Evolutionary conservation across 306 rosid species (phyloP).

Genomic region (Myrica gale): DNA sequence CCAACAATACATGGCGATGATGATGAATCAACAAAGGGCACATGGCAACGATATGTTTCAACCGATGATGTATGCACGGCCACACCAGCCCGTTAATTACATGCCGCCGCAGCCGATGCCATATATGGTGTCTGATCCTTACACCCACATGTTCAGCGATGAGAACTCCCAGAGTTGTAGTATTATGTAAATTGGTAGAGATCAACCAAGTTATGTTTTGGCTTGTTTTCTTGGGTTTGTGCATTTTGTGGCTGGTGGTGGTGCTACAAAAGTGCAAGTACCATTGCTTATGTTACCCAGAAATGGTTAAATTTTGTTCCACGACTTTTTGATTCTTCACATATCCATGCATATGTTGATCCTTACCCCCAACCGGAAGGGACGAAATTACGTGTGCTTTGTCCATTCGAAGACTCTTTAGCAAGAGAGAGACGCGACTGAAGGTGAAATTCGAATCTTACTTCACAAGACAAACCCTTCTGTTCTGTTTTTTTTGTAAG

Average conservation of each 20-base stretch:
- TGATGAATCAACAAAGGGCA: conserved; percentile 78
- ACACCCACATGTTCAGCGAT: conserved; percentile 66
- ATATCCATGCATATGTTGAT: neutral
- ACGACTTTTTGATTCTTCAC: neutral
- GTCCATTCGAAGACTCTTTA: too few relatives aligned
- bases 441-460: too few relatives aligned
- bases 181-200: conserved; percentile 56
- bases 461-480: too few relatives aligned
- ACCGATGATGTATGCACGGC: conserved; percentile 66
- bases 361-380: too few relatives aligned
- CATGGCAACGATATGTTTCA: conserved; percentile 66
- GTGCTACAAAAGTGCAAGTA: conserved; percentile 37
- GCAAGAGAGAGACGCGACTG: too few relatives aligned
- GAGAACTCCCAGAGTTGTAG: conserved; percentile 82
- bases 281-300: conserved; percentile 21
- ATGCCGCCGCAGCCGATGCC: conserved; percentile 55
- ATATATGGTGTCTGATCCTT: conserved; percentile 49
- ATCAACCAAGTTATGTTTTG: neutral
- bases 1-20: conserved; percentile 80
- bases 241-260: conserved; percentile 30
- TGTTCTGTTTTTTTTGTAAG: too few relatives aligned
- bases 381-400: too few relatives aligned
- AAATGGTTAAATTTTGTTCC: conserved; percentile 5
- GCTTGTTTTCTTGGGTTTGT: conserved; percentile 27
- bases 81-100: conserved; percentile 46